phyloP scores from a whole-genome alignment of 352 stramenopile genomes.

The Pythium phragmitis region DNA sequence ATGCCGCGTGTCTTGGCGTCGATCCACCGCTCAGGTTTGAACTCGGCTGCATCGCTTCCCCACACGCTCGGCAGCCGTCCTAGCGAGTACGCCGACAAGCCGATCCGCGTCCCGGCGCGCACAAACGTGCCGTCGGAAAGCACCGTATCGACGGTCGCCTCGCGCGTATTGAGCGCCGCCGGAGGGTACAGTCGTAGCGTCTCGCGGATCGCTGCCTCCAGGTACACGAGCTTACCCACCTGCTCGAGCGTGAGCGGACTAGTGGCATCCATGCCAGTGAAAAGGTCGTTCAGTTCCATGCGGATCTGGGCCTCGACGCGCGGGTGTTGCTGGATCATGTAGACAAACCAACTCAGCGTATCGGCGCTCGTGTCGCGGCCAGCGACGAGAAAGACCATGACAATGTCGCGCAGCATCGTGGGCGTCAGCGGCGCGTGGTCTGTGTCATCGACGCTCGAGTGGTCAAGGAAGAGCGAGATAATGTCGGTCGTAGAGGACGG shows the following conservation, averaged over 20 bases:
- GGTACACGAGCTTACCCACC: constrained; percentile 51
- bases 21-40: constrained; percentile 57
- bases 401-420: constrained; percentile 37
- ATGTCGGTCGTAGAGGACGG: constrained; percentile 25
- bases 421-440: constrained; percentile 10
- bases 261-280: neutral
- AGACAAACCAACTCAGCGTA: constrained; percentile 60
- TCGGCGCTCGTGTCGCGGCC: constrained; percentile 56
- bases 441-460: constrained; percentile 7
- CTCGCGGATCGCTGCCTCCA: constrained; percentile 60
- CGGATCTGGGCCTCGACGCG: constrained; percentile 37
- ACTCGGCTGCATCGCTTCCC: constrained; percentile 50
- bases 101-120: constrained; percentile 39
- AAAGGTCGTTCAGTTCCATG: constrained; percentile 30
- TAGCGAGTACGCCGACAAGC: constrained; percentile 51
- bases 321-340: constrained; percentile 45
- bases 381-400: constrained; percentile 46
- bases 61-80: constrained; percentile 53
- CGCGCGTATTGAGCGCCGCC: constrained; percentile 44
- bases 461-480: constrained; percentile 38
- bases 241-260: constrained; percentile 34
- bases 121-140: constrained; percentile 74
- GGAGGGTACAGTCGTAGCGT: constrained; percentile 60
- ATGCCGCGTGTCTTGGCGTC: constrained; percentile 36
- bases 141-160: constrained; percentile 42